Evolutionary conservation across 2,329 filamentous ascomycete species (phyloP), one percentile per base, ranked within the genome.

Genomic region (Xylaria sp.): DNA sequence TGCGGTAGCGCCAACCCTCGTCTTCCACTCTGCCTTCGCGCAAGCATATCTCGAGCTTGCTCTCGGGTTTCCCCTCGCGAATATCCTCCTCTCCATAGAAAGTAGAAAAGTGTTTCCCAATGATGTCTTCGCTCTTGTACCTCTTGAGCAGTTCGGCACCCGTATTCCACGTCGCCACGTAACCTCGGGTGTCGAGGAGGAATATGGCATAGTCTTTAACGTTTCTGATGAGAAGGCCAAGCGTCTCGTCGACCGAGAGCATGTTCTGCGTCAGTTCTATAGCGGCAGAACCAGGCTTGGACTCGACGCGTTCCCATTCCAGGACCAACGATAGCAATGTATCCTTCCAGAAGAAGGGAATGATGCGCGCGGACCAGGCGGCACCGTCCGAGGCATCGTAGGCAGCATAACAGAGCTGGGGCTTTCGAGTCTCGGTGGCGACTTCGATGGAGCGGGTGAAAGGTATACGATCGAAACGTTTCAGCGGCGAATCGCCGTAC

Each of bases 191-290:
- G 4, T 68, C 65, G 8, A 68, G 60, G 1, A 68, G 55, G n/a
- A 68, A 68, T 15, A 68, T 68, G 28, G 65, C 65, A n/a, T 68
- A 68, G 37, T 68, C 65, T 13, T 64, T 64, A 37, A 68, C 65
- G 3, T 61, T 46, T 10, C 63, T 61, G 18, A 68, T 64, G 8
- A 68, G 65, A 2, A 68, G 28, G 5, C 60, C 60, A 23, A 68
- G 48, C 3, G 65, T 64, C 54, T 68, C 65, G 18, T 68, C 65
- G 39, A 56, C 37, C 2, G 65, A 63, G 9, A 68, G 65, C 65
- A 68, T 60, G 48, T 63, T 64, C 28, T 64, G 54, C 5, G 60
- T 60, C 20, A 64, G 12, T 46, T 63, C 65, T 34, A 56, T 44
- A 23, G 20, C 48, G 23, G 44, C 18, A 28, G 34, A 20, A 4